Conservation (phyloP, 108 stramenopile genomes). For the Schizochytrium sp. region DNA sequence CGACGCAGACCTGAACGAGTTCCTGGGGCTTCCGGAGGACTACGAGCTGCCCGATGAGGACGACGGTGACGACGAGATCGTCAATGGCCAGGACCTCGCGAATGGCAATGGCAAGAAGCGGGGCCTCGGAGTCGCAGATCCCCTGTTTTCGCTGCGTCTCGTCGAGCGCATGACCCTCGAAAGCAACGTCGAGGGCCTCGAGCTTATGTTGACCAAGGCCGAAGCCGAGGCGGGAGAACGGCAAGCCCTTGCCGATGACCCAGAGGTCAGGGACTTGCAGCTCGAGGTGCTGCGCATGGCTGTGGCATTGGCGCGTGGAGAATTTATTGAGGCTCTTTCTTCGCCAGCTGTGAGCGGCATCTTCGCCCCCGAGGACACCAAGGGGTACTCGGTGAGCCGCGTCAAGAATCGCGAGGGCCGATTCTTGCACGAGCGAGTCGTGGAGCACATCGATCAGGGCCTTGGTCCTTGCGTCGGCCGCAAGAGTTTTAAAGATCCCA, state of each 20-base stretch:
- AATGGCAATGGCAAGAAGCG: background rate
- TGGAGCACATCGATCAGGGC: background rate
- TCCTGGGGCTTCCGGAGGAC: background rate
- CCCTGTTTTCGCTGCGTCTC: background rate
- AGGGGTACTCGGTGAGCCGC: background rate
- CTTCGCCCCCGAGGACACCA: background rate
- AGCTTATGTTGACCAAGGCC: background rate
- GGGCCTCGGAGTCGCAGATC: background rate
- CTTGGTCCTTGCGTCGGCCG: background rate
- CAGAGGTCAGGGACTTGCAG: background rate
- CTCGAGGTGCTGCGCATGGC: background rate
- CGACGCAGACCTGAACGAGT: constrained; percentile 11
- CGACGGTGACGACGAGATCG: background rate
- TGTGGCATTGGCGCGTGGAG: background rate
- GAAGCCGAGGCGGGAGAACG: background rate
- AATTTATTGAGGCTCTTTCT: background rate
- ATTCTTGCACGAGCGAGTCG: background rate
- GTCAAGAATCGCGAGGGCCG: background rate
- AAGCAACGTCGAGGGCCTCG: constrained; percentile 3
- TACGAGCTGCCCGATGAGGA: background rate
- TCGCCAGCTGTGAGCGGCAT: background rate
- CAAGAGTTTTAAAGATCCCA: background rate
- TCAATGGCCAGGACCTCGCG: background rate
- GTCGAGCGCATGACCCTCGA: background rate
- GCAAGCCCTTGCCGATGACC: background rate